A percentile compares a stretch with the other conserved stretches of the same genome.
These are phyloP conservation scores for Ceratocystis albifundus DNA, from an alignment of 2,329 filamentous ascomycete genomes.

Conservation along the genomic window DNA sequence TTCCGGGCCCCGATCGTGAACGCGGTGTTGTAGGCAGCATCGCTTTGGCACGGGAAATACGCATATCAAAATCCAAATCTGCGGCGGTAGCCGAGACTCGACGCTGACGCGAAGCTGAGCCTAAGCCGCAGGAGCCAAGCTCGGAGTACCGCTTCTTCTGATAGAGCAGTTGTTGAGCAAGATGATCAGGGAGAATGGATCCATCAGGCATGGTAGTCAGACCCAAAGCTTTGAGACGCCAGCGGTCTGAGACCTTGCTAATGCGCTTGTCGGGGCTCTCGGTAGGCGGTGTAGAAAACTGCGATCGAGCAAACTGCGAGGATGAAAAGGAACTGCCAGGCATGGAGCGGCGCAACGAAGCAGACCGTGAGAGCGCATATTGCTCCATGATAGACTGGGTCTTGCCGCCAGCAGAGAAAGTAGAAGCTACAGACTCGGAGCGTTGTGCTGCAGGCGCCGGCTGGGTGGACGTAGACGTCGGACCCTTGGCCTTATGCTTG, in stretches of 20 bases:
- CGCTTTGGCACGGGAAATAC: constrained; percentile 18
- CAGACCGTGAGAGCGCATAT: constrained; percentile 19
- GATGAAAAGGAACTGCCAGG: constrained; percentile 26
- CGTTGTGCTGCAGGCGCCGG: constrained; percentile 10
- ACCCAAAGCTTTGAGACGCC: constrained; percentile 40
- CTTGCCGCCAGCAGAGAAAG: constrained; percentile 21
- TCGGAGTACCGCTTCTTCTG: constrained; percentile 34
- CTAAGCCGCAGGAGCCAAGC: constrained; percentile 32
- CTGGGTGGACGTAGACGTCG: constrained; percentile 16
- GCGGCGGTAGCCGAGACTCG: constrained; percentile 27
- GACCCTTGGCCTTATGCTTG: constrained; percentile 11
- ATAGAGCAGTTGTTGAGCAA: constrained; percentile 37
- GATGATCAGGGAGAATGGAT: constrained; percentile 41
- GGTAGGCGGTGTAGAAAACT: constrained; percentile 14
- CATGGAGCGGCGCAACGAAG: constrained; percentile 15
- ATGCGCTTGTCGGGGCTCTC: constrained; percentile 25
- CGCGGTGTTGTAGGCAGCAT: constrained; percentile 11
- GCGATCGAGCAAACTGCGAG: constrained; percentile 20
- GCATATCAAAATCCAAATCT: constrained; percentile 20
- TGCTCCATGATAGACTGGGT: constrained; percentile 22
- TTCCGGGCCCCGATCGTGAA: constrained; percentile 4
- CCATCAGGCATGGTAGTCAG: constrained; percentile 44
- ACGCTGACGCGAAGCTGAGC: constrained; percentile 17
- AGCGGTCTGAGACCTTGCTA: constrained; percentile 36
- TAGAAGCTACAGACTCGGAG: constrained; percentile 20